Percentiles rank a stretch among this genome's conserved stretches.
phyloP scores from a whole-genome alignment of 2,329 filamentous ascomycete genomes.

The Myriosclerotinia curreyana region DNA sequence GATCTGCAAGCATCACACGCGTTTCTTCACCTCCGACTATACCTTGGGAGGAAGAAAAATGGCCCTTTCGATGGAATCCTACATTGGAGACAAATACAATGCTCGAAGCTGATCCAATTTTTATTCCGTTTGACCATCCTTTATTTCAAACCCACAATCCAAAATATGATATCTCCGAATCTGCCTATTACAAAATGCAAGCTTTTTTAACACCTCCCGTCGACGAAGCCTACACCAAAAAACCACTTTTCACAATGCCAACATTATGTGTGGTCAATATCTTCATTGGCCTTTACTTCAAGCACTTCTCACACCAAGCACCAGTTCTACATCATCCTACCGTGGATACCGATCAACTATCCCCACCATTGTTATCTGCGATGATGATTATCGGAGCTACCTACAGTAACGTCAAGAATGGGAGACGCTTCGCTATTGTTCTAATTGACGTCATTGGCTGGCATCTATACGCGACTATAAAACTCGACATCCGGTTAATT shows the following conservation, averaged over 20 bases:
- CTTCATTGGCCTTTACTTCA: conserved; percentile 34
- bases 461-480: conserved; percentile 29
- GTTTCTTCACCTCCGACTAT: conserved; percentile 28
- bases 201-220: conserved; percentile 10
- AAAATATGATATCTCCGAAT: conserved; percentile 32
- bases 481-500: conserved; percentile 30
- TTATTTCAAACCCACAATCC: conserved; percentile 28
- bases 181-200: conserved; percentile 20
- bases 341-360: conserved; percentile 31
- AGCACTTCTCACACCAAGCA: conserved; percentile 33
- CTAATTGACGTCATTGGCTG: conserved; percentile 32
- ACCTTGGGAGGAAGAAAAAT: conserved; percentile 31
- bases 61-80: conserved; percentile 33
- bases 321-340: conserved; percentile 34
- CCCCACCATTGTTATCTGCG: conserved; percentile 30
- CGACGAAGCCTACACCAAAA: conserved; percentile 1
- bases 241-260: conserved; percentile 27
- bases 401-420: conserved; percentile 31
- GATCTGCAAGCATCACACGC: conserved; percentile 18
- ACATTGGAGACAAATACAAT: conserved; percentile 21
- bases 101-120: conserved; percentile 27
- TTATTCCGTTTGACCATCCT: conserved; percentile 26
- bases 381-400: conserved; percentile 33
- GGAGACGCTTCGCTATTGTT: conserved; percentile 32
- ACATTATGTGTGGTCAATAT: conserved; percentile 30